These are phyloP conservation scores for Xylaria multiplex DNA, from an alignment of 2,329 filamentous ascomycete genomes.

Conservation along the genomic window DNA sequence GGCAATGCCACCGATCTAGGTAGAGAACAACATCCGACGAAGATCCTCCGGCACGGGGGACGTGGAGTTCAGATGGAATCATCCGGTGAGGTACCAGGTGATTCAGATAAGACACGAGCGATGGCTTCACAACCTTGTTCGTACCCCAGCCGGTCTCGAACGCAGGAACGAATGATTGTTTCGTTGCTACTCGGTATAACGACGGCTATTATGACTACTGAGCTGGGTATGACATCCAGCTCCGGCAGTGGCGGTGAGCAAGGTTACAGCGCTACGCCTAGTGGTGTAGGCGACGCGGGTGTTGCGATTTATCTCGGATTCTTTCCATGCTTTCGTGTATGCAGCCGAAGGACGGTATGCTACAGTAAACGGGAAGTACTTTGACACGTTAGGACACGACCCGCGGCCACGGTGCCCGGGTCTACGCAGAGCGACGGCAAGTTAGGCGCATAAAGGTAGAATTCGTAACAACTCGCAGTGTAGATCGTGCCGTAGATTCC, in stretches of 20 bases:
- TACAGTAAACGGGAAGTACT: not conserved
- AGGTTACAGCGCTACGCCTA: conserved; percentile 14
- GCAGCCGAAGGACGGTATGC: not conserved
- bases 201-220: conserved; percentile 12
- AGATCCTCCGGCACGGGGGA: conserved; percentile 12
- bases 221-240: not conserved
- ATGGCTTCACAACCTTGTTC: conserved; percentile 8
- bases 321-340: conserved; percentile 12
- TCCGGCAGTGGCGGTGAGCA: conserved; percentile 29
- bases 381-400: not conserved
- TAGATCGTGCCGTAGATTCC: too few species aligned
- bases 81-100: conserved; percentile 3
- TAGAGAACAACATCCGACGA: conserved; percentile 11
- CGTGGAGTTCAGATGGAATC: conserved; percentile 21
- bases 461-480: not conserved
- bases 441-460: not conserved
- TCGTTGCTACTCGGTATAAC: not conserved
- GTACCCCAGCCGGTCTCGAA: conserved; percentile 20
- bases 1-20: not conserved
- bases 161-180: conserved; percentile 25
- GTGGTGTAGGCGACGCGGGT: not conserved
- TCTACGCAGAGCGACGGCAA: conserved; percentile 10
- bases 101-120: conserved; percentile 15
- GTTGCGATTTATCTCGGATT: conserved; percentile 15
- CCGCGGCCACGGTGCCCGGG: conserved; percentile 4